Conservation (phyloP, 2,329 filamentous ascomycete species). For the Calonectria montana region DNA sequence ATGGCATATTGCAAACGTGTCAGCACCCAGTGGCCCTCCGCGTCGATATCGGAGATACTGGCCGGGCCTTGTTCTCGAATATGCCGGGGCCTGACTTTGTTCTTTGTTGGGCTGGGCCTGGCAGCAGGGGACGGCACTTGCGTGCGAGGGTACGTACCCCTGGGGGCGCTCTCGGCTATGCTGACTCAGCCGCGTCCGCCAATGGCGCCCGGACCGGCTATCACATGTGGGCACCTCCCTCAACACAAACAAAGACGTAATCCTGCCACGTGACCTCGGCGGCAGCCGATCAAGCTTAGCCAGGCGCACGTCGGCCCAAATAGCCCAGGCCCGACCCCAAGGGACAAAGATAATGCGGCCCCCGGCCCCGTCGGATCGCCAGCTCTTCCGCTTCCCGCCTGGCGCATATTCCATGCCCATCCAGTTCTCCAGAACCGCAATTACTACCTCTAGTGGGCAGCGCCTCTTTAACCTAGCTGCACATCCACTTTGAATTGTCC, state of each 20-base stretch:
- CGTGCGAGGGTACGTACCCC: constrained; percentile 8
- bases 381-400: constrained; percentile 38
- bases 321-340: neutral
- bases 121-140: neutral
- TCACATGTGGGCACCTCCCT: constrained; percentile 15
- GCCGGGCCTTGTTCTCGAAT: constrained; percentile 11
- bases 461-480: constrained; percentile 37
- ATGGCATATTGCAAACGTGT: constrained; percentile 23
- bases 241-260: constrained; percentile 17
- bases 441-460: constrained; percentile 37
- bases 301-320: constrained; percentile 1
- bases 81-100: neutral
- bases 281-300: constrained; percentile 4
- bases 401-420: constrained; percentile 25
- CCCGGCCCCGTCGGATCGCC: constrained; percentile 35
- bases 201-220: constrained; percentile 12
- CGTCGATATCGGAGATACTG: constrained; percentile 10
- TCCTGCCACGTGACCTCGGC: constrained; percentile 17
- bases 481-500: constrained; percentile 38
- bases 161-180: neutral
- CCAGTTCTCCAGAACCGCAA: constrained; percentile 34
- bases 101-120: constrained; percentile 15
- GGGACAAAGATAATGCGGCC: constrained; percentile 26
- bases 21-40: constrained; percentile 12
- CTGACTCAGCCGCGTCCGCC: constrained; percentile 11